These are phyloP conservation scores for Debaryomyces robertsiae DNA, from an alignment of 1,139 yeast genomes.

Conservation along the genomic window DNA sequence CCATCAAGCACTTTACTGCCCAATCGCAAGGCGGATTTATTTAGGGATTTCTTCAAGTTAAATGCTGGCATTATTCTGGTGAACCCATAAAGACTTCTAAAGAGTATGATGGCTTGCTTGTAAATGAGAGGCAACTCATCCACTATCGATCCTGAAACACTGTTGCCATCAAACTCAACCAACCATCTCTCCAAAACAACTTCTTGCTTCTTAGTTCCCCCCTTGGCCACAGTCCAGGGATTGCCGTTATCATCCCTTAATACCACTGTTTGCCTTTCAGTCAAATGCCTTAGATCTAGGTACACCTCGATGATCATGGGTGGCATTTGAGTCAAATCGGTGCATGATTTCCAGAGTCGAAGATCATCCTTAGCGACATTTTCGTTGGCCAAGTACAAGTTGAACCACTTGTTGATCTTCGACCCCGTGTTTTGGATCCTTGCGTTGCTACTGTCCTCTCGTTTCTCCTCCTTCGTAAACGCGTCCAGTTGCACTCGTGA, in stretches of 20 bases:
- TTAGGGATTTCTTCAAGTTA: constrained; percentile 48
- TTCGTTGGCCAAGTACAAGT: constrained; percentile 54
- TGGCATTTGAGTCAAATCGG: constrained; percentile 51
- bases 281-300: constrained; percentile 67
- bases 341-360: constrained; percentile 55
- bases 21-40: constrained; percentile 31
- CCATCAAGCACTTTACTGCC: constrained; percentile 76
- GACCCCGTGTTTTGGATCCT: constrained; percentile 13
- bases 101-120: constrained; percentile 71
- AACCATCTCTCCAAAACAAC: constrained; percentile 93
- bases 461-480: constrained; percentile 7
- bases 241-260: constrained; percentile 51
- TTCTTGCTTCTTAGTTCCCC: constrained; percentile 61
- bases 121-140: constrained; percentile 70
- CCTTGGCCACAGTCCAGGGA: constrained; percentile 46
- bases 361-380: constrained; percentile 58
- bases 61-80: constrained; percentile 72
- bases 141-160: constrained; percentile 28
- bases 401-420: constrained; percentile 65
- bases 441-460: constrained; percentile 13
- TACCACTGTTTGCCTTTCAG: constrained; percentile 62
- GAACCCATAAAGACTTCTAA: constrained; percentile 72
- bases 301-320: constrained; percentile 86
- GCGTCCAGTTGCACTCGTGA: constrained; percentile 21
- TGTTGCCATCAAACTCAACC: constrained; percentile 63